Evolutionary conservation across 2,329 filamentous ascomycete species (phyloP).

Genomic region (Alternaria ventricosa): DNA sequence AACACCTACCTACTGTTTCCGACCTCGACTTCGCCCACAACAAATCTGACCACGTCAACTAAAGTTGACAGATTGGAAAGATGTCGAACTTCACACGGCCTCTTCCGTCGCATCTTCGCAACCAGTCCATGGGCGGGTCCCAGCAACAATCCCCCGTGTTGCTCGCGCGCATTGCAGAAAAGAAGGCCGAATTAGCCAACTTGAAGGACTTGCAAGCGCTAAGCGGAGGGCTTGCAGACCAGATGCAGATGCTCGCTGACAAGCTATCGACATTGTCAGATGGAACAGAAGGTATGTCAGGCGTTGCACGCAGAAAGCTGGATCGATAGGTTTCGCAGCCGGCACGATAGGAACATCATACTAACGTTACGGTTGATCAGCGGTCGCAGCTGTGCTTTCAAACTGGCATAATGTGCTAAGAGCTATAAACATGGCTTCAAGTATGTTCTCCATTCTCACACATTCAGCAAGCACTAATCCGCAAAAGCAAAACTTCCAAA

Average conservation of each 20-base stretch:
- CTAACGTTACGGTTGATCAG: constrained; percentile 53
- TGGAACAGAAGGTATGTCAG: constrained; percentile 73
- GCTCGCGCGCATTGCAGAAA: constrained; percentile 79
- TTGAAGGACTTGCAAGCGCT: constrained; percentile 79
- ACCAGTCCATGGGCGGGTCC: constrained; percentile 47
- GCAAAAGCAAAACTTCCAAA: constrained; percentile 71
- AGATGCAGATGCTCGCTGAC: constrained; percentile 82
- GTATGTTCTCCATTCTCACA: constrained; percentile 57
- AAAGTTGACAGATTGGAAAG: not conserved
- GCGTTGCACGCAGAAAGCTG: not conserved
- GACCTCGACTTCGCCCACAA: not conserved
- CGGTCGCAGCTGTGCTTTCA: constrained; percentile 80
- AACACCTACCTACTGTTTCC: not conserved
- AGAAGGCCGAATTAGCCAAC: constrained; percentile 81
- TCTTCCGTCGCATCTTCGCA: constrained; percentile 70
- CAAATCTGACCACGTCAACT: not conserved
- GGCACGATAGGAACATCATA: not conserved
- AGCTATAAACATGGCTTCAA: constrained; percentile 85
- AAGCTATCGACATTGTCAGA: constrained; percentile 79
- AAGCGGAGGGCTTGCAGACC: constrained; percentile 76
- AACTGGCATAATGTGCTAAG: constrained; percentile 89
- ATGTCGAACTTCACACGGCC: constrained; percentile 53
- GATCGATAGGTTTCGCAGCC: not conserved
- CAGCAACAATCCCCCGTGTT: constrained; percentile 71
- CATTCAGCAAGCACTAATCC: constrained; percentile 17